Evolutionary conservation across 1,284 basidiomycete genomes (phyloP).

Genomic region (Psilocybe mexicana): DNA sequence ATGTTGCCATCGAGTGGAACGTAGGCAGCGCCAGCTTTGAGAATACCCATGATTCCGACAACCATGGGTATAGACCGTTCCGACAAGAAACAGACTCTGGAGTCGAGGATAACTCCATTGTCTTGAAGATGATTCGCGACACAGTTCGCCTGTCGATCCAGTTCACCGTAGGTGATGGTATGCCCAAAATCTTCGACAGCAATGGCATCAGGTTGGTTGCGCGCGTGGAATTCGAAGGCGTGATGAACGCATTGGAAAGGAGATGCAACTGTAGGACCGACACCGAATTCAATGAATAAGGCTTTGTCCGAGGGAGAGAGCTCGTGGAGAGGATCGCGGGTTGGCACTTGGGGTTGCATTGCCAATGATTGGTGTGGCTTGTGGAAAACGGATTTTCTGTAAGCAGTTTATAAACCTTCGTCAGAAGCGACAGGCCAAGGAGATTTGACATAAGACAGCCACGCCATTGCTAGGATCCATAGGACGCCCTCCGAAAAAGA

Average conservation of each 20-base stretch:
- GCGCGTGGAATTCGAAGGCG: constrained; percentile 53
- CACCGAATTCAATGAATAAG: constrained; percentile 47
- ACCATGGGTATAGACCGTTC: constrained; percentile 58
- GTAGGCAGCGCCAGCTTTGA: constrained; percentile 59
- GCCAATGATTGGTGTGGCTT: constrained; percentile 15
- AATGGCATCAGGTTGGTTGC: constrained; percentile 39
- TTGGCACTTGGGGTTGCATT: constrained; percentile 22
- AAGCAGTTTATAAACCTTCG: constrained; percentile 23
- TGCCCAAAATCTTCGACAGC: constrained; percentile 53
- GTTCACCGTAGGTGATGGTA: constrained; percentile 49
- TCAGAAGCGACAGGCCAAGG: constrained; percentile 13
- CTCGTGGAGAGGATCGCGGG: constrained; percentile 22
- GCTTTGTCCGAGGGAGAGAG: constrained; percentile 42
- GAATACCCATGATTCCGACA: constrained; percentile 51
- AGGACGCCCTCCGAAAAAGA: constrained; percentile 24
- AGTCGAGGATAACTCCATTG: constrained; percentile 46
- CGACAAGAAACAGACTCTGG: constrained; percentile 53
- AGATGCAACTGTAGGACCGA: constrained; percentile 36
- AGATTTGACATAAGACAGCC: constrained; percentile 15
- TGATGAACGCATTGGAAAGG: constrained; percentile 55
- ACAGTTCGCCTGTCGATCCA: constrained; percentile 49
- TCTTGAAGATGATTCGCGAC: constrained; percentile 46
- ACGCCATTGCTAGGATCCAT: constrained; percentile 13
- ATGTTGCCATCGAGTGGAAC: constrained; percentile 59
- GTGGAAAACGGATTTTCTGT: constrained; percentile 11